Evolutionary conservation across 2,329 filamentous ascomycete species (phyloP), one percentile per base, ranked within the genome.

Genomic region (Stachybotrys echinatus): DNA sequence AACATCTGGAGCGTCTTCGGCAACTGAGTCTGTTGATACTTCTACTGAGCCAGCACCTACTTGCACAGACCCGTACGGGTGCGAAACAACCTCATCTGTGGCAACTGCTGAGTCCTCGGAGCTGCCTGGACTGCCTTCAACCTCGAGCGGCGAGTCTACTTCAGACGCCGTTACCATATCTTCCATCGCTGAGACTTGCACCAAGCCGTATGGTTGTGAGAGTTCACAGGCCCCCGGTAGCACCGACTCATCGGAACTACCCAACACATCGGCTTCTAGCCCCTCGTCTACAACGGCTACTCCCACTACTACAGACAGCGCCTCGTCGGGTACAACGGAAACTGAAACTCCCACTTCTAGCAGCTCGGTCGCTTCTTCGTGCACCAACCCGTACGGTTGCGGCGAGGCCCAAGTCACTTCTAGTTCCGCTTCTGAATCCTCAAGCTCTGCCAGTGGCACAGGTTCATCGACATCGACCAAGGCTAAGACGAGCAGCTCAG

Each of bases 51-150:
- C n/a, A n/a, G 10, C 44, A 44, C 4, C 21, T 47, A 18, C 52
- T 45, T 56, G 54, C 45, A 48, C 49, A 12, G 40, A 47, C 12
- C 45, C 49, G 2, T 52, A 54, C 23, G 49, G 48, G 40, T 56
- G 54, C 27, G 48, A 23, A 23, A 50, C 49, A 12, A 39, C 48
- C 34, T 47, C 48, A 20, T 39, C 23, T 2, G 10, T 34, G 27
- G 27, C 14, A 8, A 34, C 3, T 34, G 27, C 27, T 14, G 27
- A 34, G 10, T 34, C 27, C 14, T 34, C 27, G 27, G 27, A 34
- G 27, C 27, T 34, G 2, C 27, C 27, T 10, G 27, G 27, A 8
- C 3, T 34, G 27, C 27, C 27, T 10, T 34, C 27, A 14, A 10
- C 5, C 27, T 8, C 27, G 10, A 34, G 10, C 27, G 5, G 27